Conservation (phyloP, 164 flowering plant species). For the Houttuynia cordata region DNA sequence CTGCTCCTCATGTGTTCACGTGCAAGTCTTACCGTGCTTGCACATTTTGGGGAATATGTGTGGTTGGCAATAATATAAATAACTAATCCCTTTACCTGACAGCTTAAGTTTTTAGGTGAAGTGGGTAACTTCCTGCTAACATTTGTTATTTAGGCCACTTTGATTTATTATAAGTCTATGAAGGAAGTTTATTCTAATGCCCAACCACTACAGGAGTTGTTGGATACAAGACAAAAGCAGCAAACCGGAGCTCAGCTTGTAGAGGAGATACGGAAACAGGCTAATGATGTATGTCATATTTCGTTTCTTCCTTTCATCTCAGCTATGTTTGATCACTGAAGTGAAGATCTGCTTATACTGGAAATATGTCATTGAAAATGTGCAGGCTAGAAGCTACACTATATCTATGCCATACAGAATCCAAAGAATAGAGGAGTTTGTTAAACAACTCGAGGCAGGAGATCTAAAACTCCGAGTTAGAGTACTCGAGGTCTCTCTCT, state of each 20-base stretch:
- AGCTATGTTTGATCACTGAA: too few relatives aligned
- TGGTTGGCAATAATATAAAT: too few relatives aligned
- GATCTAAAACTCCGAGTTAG: constrained; percentile 89
- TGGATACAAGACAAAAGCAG: constrained; percentile 49
- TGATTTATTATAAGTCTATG: neutral
- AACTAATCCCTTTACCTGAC: too few relatives aligned
- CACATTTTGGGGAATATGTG: too few relatives aligned
- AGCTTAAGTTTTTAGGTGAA: neutral
- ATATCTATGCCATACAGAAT: constrained; percentile 94
- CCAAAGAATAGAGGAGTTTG: constrained; percentile 81
- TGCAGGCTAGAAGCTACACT: constrained; percentile 69
- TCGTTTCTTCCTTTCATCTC: neutral
- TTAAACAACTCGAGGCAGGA: constrained; percentile 80
- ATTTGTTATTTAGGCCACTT: too few relatives aligned
- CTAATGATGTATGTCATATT: constrained; percentile 54
- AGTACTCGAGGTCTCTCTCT: constrained; percentile 71
- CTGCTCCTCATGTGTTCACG: too few relatives aligned
- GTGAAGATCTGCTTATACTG: too few relatives aligned
- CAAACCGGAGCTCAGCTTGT: constrained; percentile 56
- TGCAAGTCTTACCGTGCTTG: too few relatives aligned
- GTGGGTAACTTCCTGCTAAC: too few relatives aligned
- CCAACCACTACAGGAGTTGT: constrained; percentile 49
- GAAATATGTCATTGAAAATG: too few relatives aligned
- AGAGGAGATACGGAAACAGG: constrained; percentile 66
- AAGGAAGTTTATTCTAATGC: neutral